Evolutionary conservation across 805 yeast species (phyloP).

Genomic region (Saturnispora gosingensis): DNA sequence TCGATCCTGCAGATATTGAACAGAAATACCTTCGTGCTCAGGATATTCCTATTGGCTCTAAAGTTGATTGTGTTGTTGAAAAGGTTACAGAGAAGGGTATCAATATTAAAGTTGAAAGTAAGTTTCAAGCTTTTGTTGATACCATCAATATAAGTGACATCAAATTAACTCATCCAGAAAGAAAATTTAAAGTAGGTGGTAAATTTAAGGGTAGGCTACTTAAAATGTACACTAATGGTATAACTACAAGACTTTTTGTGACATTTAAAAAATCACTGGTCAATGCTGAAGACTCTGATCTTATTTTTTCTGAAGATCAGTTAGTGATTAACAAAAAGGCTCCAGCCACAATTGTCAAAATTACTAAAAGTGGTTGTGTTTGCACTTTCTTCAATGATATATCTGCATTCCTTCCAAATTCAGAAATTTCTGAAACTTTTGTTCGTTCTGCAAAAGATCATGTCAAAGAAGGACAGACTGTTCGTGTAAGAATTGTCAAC

Average conservation of each 20-base stretch:
- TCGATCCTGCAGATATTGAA: slow-evolving; percentile 55
- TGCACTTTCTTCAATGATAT: slow-evolving; percentile 75
- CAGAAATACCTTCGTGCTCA: slow-evolving; percentile 56
- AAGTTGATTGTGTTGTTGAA: slow-evolving; percentile 45
- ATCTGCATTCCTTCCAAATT: slow-evolving; percentile 73
- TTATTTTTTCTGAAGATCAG: slow-evolving; percentile 32
- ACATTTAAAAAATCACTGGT: slow-evolving; percentile 84
- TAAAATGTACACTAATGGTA: slow-evolving; percentile 34
- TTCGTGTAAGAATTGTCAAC: slow-evolving; percentile 54
- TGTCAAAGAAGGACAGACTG: slow-evolving; percentile 76
- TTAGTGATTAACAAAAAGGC: slow-evolving; percentile 42
- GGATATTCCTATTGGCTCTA: slow-evolving; percentile 72
- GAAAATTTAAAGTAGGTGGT: slow-evolving; percentile 79
- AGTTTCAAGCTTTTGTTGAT: slow-evolving; percentile 68
- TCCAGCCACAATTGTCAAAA: slow-evolving; percentile 63
- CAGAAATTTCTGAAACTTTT: slow-evolving; percentile 84
- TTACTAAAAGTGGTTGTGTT: slow-evolving; percentile 71
- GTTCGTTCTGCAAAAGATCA: slow-evolving; percentile 71
- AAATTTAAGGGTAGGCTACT: slow-evolving; percentile 71
- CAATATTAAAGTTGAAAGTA: slow-evolving; percentile 51
- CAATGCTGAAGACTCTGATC: slow-evolving; percentile 47
- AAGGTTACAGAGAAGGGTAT: slow-evolving; percentile 61
- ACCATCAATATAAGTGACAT: slow-evolving; percentile 74
- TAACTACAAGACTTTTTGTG: slow-evolving; percentile 41
- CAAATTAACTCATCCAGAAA: slow-evolving; percentile 78